Conservation (phyloP, 1,284 basidiomycete genomes). For the Cryptococcus sp. region DNA sequence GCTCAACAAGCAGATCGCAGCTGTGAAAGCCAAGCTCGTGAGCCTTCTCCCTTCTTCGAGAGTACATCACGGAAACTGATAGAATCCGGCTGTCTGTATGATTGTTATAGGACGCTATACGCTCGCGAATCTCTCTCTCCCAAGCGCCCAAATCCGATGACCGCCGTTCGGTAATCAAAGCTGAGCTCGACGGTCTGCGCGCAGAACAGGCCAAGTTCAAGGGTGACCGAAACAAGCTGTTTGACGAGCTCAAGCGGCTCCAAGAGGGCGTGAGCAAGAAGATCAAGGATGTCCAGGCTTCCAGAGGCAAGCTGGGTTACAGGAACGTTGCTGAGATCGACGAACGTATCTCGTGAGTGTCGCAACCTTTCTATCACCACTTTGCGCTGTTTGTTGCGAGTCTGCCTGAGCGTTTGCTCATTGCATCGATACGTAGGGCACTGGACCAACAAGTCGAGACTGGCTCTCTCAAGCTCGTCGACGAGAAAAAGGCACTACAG, state of each 20-base stretch:
- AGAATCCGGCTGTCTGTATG: neutral
- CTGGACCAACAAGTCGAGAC: slow-evolving; percentile 89
- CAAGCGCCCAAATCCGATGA: slow-evolving; percentile 59
- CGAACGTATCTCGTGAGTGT: slow-evolving; percentile 72
- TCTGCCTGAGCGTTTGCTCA: too few species aligned
- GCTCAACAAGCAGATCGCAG: slow-evolving; percentile 80
- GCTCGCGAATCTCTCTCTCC: slow-evolving; percentile 71
- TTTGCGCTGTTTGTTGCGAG: neutral
- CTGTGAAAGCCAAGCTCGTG: slow-evolving; percentile 74
- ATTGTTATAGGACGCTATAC: slow-evolving; percentile 65
- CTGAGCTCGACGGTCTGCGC: slow-evolving; percentile 80
- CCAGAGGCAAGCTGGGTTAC: slow-evolving; percentile 78
- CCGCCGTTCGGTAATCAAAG: slow-evolving; percentile 69
- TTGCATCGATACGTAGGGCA: slow-evolving; percentile 56
- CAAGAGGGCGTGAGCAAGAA: slow-evolving; percentile 83
- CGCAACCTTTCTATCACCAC: slow-evolving; percentile 5
- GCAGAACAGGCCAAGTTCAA: slow-evolving; percentile 81
- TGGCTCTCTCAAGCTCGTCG: slow-evolving; percentile 87
- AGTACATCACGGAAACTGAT: neutral
- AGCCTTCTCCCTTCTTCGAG: slow-evolving; percentile 45
- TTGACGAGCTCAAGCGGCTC: slow-evolving; percentile 78
- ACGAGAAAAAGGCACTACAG: slow-evolving; percentile 90
- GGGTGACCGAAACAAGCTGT: slow-evolving; percentile 66
- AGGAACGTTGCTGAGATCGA: slow-evolving; percentile 88
- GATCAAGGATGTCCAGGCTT: slow-evolving; percentile 85